Evolutionary conservation across 169 alveolate genomes (phyloP), one percentile per base, ranked within the genome.

Genomic region (Plasmodium ovale): DNA sequence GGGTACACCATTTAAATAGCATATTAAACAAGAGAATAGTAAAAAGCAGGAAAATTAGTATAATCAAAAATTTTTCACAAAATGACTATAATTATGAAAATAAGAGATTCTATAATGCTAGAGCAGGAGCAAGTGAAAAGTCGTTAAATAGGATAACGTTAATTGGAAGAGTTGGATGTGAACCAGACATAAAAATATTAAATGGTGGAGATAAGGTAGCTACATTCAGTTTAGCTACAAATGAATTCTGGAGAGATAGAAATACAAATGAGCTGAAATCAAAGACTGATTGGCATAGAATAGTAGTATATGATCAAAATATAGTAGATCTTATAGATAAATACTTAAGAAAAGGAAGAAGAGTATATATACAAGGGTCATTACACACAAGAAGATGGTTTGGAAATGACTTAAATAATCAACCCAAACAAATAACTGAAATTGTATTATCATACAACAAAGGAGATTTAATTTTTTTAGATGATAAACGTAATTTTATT

Each of bases 201-300:
- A 71, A 88, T 68, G 84, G 84, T 29, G 93, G 93, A 3, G 93
- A 88, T 27, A 88, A 69, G 23, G 87, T 88, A 25, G 93, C 93
- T n/a, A 74, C 89, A n/a, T 59, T 88, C 39, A 88, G 87, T 44
- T 42, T 88, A 39, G 93, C 93, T 12, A 88, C 93, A 0, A 82
- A 88, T 65, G 93, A 88, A 31, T 82, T 59, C 7, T 88, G 93
- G 93, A 88, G 92, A 74, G 93, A 88, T 68, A 53, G 85, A 23
- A 91, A 82, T 47, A 87, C 87, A 9, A 69, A 72, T 47, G 88
- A 62, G 47, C 53, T 73, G 47, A 87, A 59, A 64, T 64, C 84
- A 1, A 59, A 73, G 29, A 88, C 93, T 12, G 93, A 88, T 27
- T 88, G 93, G 93, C 93, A 88, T 71, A 65, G 93, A 47, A 31